These are phyloP conservation scores for Passiflora organensis DNA, from an alignment of 345 rosid species.

Conservation along the genomic window DNA sequence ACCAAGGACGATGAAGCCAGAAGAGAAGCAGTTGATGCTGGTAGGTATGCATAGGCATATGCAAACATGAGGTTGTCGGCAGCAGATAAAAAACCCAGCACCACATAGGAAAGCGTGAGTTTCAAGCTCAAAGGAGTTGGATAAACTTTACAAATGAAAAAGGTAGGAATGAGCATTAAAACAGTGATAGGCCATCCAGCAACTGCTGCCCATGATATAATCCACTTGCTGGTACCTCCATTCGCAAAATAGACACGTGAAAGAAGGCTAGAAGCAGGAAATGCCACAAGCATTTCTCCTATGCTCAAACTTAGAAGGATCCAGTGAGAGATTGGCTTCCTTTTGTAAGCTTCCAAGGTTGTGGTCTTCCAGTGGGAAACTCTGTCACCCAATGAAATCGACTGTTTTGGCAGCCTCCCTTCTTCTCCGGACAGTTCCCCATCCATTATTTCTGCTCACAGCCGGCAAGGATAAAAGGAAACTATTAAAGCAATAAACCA, in stretches of 20 bases:
- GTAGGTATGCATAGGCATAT: slow-evolving; percentile 81
- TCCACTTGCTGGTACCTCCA: slow-evolving; percentile 88
- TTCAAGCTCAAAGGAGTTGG: slow-evolving; percentile 54
- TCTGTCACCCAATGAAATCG: slow-evolving; percentile 28
- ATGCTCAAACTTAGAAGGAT: slow-evolving; percentile 50
- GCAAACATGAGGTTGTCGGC: slow-evolving; percentile 85
- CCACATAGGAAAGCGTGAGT: slow-evolving; percentile 50
- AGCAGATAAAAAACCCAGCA: slow-evolving; percentile 64
- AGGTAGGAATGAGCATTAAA: slow-evolving; percentile 50
- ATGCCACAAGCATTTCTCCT: slow-evolving; percentile 59
- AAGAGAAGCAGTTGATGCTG: slow-evolving; percentile 84
- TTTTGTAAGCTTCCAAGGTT: slow-evolving; percentile 43
- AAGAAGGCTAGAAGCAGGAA: slow-evolving; percentile 73
- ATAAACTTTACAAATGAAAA: slow-evolving; percentile 33
- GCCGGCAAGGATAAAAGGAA: not conserved
- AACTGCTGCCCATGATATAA: slow-evolving; percentile 84
- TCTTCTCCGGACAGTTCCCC: slow-evolving; percentile 27
- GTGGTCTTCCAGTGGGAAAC: slow-evolving; percentile 22
- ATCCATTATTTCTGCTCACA: slow-evolving; percentile 33
- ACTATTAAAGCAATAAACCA: not conserved
- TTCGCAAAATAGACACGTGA: slow-evolving; percentile 68
- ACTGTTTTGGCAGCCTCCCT: slow-evolving; percentile 16
- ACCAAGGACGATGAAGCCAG: slow-evolving; percentile 73
- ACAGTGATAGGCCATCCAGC: slow-evolving; percentile 82
- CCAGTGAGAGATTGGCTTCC: slow-evolving; percentile 75